These are phyloP conservation scores for Arthrobotrys entomopaga DNA, from an alignment of 2,329 filamentous ascomycete genomes.

Conservation along the genomic window DNA sequence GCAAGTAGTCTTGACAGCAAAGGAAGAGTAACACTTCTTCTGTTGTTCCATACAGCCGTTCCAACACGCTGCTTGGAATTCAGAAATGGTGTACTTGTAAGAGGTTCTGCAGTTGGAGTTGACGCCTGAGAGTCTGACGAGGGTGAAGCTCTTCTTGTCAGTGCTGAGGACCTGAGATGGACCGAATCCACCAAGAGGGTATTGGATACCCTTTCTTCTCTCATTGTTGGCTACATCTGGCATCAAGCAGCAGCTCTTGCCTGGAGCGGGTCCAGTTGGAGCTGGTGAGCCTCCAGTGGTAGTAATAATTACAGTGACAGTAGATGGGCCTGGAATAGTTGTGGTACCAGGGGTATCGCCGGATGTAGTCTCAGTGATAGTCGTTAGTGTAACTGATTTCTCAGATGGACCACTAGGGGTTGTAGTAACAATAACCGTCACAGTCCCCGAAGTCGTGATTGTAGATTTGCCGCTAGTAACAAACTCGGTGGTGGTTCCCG, in stretches of 20 bases:
- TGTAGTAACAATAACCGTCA: not conserved
- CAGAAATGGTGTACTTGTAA: slow-evolving; percentile 12
- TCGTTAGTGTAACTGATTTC: not conserved
- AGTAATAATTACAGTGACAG: slow-evolving; percentile 12
- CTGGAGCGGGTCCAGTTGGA: not conserved
- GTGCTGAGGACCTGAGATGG: slow-evolving; percentile 12
- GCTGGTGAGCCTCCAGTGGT: not conserved
- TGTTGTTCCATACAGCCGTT: slow-evolving; percentile 30
- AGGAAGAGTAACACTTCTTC: slow-evolving; percentile 5
- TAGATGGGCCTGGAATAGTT: not conserved
- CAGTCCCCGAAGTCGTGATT: not conserved
- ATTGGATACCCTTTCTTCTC: not conserved
- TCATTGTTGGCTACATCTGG: not conserved
- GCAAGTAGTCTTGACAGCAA: not conserved
- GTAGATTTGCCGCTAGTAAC: too few species aligned
- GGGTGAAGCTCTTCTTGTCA: slow-evolving; percentile 9
- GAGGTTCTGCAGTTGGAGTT: slow-evolving; percentile 10
- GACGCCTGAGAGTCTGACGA: slow-evolving; percentile 4
- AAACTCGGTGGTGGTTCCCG: not conserved
- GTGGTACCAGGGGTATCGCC: not conserved
- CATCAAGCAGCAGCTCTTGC: slow-evolving; percentile 19
- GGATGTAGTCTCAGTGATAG: not conserved
- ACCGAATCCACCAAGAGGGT: slow-evolving; percentile 21
- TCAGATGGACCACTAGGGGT: not conserved
- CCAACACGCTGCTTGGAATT: slow-evolving; percentile 16